These are phyloP conservation scores for Pezicula radicicola DNA, from an alignment of 2,329 filamentous ascomycete species.

Conservation along the genomic window DNA sequence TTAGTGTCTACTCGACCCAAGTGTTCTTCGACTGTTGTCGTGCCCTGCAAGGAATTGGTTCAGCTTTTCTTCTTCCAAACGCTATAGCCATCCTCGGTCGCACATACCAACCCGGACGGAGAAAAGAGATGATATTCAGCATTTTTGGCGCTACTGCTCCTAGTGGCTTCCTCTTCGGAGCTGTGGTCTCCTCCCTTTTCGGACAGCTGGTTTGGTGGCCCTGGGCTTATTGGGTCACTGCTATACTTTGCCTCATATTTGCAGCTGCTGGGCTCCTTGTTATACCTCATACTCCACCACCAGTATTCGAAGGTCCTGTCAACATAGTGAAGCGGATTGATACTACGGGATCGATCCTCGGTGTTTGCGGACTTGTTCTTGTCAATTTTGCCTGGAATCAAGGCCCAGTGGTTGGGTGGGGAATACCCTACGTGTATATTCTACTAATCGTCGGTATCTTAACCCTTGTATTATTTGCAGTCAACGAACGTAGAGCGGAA, in stretches of 20 bases:
- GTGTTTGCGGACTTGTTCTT: conserved; percentile 47
- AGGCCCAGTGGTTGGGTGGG: conserved; percentile 17
- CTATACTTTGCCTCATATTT: conserved; percentile 34
- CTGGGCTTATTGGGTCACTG: conserved; percentile 45
- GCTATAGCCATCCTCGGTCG: conserved; percentile 45
- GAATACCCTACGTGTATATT: conserved; percentile 16
- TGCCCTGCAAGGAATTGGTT: conserved; percentile 51
- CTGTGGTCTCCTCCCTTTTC: conserved; percentile 37
- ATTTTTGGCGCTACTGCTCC: conserved; percentile 44
- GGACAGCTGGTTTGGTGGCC: conserved; percentile 44
- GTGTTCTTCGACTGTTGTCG: conserved; percentile 43
- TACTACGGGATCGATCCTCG: conserved; percentile 39
- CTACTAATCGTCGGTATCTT: conserved; percentile 42
- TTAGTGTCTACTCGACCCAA: conserved; percentile 8
- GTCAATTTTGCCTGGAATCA: conserved; percentile 54
- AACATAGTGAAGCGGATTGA: conserved; percentile 31
- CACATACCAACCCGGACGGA: conserved; percentile 41
- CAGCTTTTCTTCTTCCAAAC: conserved; percentile 47
- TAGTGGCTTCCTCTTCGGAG: conserved; percentile 39
- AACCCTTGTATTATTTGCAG: background rate
- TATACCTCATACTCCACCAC: conserved; percentile 32
- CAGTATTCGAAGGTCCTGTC: conserved; percentile 26
- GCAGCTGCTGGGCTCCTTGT: conserved; percentile 32
- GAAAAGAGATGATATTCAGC: conserved; percentile 40
- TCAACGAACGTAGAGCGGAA: conserved; percentile 21